A percentile compares a stretch with the other conserved stretches of the same genome.
Evolutionary conservation across 139 green algal species (phyloP).

Genomic region (Zygnema cylindricum): DNA sequence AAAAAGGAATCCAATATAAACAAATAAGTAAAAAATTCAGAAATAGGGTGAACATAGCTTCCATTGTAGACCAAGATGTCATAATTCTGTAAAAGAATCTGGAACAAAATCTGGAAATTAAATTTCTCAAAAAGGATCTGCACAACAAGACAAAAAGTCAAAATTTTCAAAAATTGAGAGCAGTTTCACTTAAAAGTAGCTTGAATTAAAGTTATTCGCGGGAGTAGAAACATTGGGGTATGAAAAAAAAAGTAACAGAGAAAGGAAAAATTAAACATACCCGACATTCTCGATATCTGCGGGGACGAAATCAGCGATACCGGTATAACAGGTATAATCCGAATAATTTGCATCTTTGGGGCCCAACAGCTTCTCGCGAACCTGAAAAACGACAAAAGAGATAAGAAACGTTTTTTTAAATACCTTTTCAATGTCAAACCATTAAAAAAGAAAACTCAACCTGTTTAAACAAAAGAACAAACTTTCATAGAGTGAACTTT

Average conservation of each 20-base stretch:
- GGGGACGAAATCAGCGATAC: constrained; percentile 87
- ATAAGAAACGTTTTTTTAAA: constrained; percentile 12
- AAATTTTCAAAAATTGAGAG: too few relatives aligned
- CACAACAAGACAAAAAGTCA: too few relatives aligned
- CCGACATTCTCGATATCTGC: constrained; percentile 57
- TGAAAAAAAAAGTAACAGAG: too few relatives aligned
- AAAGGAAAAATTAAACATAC: constrained; percentile 17
- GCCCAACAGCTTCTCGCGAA: constrained; percentile 61
- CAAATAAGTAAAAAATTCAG: too few relatives aligned
- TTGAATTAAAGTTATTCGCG: too few relatives aligned
- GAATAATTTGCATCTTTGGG: constrained; percentile 53
- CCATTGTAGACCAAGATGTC: too few relatives aligned
- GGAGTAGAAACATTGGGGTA: too few relatives aligned
- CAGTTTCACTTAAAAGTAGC: too few relatives aligned
- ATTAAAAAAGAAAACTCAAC: not conserved
- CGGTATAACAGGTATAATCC: constrained; percentile 70
- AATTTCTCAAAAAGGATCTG: not conserved
- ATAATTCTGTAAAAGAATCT: too few relatives aligned
- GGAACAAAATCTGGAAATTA: too few relatives aligned
- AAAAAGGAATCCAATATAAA: constrained; percentile 16
- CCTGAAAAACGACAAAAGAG: constrained; percentile 19
- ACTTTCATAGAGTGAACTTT: too few relatives aligned
- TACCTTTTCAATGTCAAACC: not conserved
- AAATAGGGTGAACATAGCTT: too few relatives aligned
- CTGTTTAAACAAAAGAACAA: not conserved